These are phyloP conservation scores for Fusarium secorum DNA, from an alignment of 2,329 filamentous ascomycete species.

Conservation along the genomic window DNA sequence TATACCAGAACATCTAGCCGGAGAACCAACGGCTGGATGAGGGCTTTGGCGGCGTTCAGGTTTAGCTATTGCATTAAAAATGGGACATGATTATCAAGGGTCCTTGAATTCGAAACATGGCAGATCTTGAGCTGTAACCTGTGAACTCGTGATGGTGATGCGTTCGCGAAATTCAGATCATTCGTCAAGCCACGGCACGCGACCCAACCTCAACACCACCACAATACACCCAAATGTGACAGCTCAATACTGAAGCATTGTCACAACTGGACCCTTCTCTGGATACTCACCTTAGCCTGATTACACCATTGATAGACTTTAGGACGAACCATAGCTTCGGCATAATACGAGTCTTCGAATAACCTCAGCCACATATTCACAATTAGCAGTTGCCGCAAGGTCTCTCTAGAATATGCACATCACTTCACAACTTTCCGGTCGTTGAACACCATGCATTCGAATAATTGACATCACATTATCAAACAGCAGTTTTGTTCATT, in stretches of 20 bases:
- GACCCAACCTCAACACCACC: background rate
- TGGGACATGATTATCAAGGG: conserved; percentile 39
- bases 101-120: conserved; percentile 22
- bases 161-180: background rate
- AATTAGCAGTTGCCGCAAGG: background rate
- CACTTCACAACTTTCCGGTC: background rate
- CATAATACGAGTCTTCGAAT: background rate
- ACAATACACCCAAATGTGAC: background rate
- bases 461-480: background rate
- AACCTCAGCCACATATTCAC: background rate
- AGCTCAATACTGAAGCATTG: background rate
- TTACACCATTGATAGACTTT: background rate
- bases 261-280: background rate
- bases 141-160: background rate
- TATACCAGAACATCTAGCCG: conserved; percentile 47
- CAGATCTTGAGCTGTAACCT: conserved; percentile 4
- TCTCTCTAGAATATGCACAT: background rate
- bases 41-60: conserved; percentile 51
- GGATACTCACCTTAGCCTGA: background rate
- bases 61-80: conserved; percentile 45
- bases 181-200: background rate
- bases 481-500: conserved; percentile 7
- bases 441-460: background rate
- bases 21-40: conserved; percentile 42
- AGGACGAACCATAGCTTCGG: background rate